Conservation (phyloP, 192 early-diverging fungal species). For the Globomyces pollinis-pini region DNA sequence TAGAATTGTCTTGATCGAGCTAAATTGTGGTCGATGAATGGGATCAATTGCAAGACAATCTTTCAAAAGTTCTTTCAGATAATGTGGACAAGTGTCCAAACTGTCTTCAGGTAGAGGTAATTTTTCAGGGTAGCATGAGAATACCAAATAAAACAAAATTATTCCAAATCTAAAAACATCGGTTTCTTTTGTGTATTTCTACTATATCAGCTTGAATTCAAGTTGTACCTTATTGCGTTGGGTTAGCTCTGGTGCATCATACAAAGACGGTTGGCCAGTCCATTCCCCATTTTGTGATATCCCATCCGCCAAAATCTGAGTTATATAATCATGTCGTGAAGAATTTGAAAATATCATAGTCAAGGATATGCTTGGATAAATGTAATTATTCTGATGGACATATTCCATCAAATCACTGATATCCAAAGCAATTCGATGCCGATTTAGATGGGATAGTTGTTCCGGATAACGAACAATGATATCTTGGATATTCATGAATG, state of each 20-base stretch:
- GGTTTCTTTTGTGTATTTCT: neutral
- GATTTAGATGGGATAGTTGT: neutral
- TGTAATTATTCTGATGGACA: neutral
- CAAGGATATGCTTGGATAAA: neutral
- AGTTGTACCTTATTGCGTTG: neutral
- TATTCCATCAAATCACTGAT: neutral
- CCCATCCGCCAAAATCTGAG: neutral
- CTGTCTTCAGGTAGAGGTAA: neutral
- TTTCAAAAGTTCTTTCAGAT: neutral
- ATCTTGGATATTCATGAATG: neutral
- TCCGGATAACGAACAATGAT: neutral
- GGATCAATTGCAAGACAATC: neutral
- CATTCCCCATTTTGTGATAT: neutral
- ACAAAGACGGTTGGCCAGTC: neutral
- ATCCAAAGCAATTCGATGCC: neutral
- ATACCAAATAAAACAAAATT: neutral
- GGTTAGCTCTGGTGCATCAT: neutral
- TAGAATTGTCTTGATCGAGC: neutral
- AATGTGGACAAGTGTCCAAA: neutral
- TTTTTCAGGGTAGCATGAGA: neutral
- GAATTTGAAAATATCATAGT: neutral
- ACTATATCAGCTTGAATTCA: too few relatives aligned
- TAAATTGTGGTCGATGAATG: neutral
- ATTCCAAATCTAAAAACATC: slow-evolving; percentile 4
- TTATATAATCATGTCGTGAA: neutral